These are phyloP conservation scores for Zygoascus hellenicus DNA, from an alignment of 1,139 yeast genomes.

Conservation along the genomic window DNA sequence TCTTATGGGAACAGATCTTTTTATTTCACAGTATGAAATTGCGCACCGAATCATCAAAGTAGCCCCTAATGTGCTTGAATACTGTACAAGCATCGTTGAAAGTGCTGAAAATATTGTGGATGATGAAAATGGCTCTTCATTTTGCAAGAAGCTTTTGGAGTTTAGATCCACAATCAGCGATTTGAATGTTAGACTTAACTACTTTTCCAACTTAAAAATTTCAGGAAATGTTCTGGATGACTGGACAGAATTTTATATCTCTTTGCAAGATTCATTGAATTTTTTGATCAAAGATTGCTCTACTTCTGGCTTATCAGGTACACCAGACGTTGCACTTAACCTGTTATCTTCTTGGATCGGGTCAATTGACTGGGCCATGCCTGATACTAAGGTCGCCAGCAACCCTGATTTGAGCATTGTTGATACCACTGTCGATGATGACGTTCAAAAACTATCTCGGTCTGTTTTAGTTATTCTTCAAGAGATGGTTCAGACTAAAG, in stretches of 20 bases:
- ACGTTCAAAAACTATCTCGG: slow-evolving; percentile 41
- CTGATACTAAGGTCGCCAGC: background rate
- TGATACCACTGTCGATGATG: slow-evolving; percentile 15
- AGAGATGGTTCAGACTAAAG: slow-evolving; percentile 39
- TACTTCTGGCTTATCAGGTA: background rate
- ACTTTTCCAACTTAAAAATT: slow-evolving; percentile 9
- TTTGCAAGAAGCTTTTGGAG: background rate
- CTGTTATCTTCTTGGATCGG: slow-evolving; percentile 16
- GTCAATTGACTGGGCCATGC: slow-evolving; percentile 1
- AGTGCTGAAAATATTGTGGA: slow-evolving; percentile 2
- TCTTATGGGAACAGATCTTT: background rate
- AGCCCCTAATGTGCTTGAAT: slow-evolving; percentile 4
- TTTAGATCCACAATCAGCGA: slow-evolving; percentile 9
- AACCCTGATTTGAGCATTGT: background rate
- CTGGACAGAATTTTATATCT: slow-evolving; percentile 2
- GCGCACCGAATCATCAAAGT: background rate
- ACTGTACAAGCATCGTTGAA: slow-evolving; percentile 6
- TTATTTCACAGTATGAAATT: background rate
- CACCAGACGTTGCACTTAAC: slow-evolving; percentile 8
- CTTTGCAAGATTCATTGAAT: background rate
- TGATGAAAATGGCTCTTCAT: background rate
- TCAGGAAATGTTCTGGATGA: slow-evolving; percentile 25
- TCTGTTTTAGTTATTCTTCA: slow-evolving; percentile 66
- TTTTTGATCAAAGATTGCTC: background rate
- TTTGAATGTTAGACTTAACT: slow-evolving; percentile 7